Evolutionary conservation across 352 stramenopile species (phyloP).

Genomic region (Lagenidium giganteum): DNA sequence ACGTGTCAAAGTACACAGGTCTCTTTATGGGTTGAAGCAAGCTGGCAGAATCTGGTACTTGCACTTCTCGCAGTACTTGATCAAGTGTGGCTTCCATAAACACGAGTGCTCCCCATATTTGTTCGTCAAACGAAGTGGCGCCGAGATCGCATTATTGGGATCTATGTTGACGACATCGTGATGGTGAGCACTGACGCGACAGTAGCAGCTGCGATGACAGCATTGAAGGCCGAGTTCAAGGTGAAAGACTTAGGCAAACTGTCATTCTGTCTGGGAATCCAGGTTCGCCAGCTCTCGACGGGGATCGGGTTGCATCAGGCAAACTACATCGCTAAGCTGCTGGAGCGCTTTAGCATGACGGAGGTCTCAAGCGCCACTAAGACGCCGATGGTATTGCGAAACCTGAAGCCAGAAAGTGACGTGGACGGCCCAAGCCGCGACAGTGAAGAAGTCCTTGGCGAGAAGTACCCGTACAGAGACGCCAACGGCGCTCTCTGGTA

Average conservation of each 20-base stretch:
- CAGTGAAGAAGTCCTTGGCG: conserved; percentile 8
- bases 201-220: too few species aligned
- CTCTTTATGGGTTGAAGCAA: too few species aligned
- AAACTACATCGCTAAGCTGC: conserved; percentile 11
- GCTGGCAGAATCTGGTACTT: too few species aligned
- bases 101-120: too few species aligned
- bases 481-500: conserved; percentile 9
- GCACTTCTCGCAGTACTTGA: too few species aligned
- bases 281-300: conserved; percentile 11
- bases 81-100: too few species aligned
- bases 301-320: conserved; percentile 13
- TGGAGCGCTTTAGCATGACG: conserved; percentile 13
- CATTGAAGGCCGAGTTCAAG: conserved; percentile 14
- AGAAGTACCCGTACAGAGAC: conserved; percentile 15
- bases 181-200: too few species aligned
- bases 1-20: conserved; percentile 8
- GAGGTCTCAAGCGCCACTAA: conserved; percentile 6
- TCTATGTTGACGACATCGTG: too few species aligned
- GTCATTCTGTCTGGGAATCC: conserved; percentile 13
- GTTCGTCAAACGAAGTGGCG: too few species aligned
- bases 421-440: conserved; percentile 9
- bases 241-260: conserved; percentile 11
- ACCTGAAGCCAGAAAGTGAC: conserved; percentile 14
- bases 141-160: too few species aligned
- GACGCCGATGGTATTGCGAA: conserved; percentile 14